Evolutionary conservation across 345 rosid species (phyloP).

Genomic region (Rhodamnia argentea): DNA sequence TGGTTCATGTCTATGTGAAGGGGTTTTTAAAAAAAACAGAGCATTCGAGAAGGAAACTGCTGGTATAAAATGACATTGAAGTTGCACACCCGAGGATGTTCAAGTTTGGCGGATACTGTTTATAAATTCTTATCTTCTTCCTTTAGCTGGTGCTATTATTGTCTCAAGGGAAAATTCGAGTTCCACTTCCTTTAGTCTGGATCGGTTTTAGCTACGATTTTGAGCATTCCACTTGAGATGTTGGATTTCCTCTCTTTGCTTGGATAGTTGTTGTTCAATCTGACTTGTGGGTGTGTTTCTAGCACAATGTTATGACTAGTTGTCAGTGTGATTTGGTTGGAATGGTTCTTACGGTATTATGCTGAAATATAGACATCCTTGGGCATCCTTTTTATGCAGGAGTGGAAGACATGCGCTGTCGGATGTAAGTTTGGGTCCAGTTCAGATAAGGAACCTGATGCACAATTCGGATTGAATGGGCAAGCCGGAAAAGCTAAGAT

Average conservation of each 20-base stretch:
- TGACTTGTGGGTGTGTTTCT: background rate
- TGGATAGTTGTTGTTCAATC: background rate
- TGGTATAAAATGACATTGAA: background rate
- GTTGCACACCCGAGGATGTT: background rate
- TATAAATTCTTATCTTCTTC: background rate
- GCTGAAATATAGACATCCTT: background rate
- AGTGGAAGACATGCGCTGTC: constrained; percentile 49
- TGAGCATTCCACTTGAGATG: background rate
- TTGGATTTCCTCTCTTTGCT: background rate
- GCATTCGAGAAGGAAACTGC: background rate
- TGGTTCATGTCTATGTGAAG: background rate
- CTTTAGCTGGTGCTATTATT: background rate
- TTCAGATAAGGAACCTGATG: constrained; percentile 44
- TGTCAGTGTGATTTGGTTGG: background rate
- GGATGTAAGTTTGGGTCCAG: constrained; percentile 56
- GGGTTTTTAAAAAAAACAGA: background rate
- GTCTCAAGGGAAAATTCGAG: background rate
- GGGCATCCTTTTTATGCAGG: constrained; percentile 23
- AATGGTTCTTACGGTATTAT: background rate
- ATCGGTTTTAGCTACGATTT: background rate
- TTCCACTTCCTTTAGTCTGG: background rate
- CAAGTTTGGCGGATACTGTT: background rate
- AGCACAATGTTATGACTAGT: background rate
- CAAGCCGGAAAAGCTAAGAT: constrained; percentile 32
- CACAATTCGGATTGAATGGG: constrained; percentile 41